These are phyloP conservation scores for Claviceps pazoutovae DNA, from an alignment of 2,329 filamentous ascomycete genomes.

Conservation along the genomic window DNA sequence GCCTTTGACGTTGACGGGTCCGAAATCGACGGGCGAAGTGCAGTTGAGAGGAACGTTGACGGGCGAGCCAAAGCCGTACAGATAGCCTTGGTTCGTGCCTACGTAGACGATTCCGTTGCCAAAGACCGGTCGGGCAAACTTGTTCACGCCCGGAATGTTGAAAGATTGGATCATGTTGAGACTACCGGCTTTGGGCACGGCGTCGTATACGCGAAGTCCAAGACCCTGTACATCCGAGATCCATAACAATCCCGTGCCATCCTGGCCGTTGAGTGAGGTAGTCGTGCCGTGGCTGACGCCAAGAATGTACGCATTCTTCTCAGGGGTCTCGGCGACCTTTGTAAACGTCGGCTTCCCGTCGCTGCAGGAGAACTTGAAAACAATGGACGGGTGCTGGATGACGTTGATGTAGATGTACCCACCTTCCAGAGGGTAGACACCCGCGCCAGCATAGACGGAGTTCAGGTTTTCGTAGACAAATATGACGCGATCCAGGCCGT, in stretches of 20 bases:
- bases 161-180: slow-evolving; percentile 37
- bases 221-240: slow-evolving; percentile 39
- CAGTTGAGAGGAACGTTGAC: slow-evolving; percentile 41
- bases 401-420: slow-evolving; percentile 36
- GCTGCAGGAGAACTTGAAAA: slow-evolving; percentile 43
- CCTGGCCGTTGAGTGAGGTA: slow-evolving; percentile 37
- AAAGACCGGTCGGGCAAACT: slow-evolving; percentile 44
- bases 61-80: slow-evolving; percentile 43
- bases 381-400: slow-evolving; percentile 38
- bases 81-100: slow-evolving; percentile 33
- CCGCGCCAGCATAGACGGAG: slow-evolving; percentile 32
- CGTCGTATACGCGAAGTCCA: slow-evolving; percentile 38
- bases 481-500: slow-evolving; percentile 27
- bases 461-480: slow-evolving; percentile 30
- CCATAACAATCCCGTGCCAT: slow-evolving; percentile 43
- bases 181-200: slow-evolving; percentile 31
- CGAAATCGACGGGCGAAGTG: slow-evolving; percentile 33
- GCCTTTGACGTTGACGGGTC: slow-evolving; percentile 26
- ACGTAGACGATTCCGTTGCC: slow-evolving; percentile 42
- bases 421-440: slow-evolving; percentile 33
- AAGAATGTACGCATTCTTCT: slow-evolving; percentile 36
- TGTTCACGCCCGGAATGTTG: slow-evolving; percentile 35
- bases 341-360: slow-evolving; percentile 37
- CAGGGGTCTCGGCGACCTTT: slow-evolving; percentile 34
- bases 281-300: slow-evolving; percentile 43